Evolutionary conservation across 176 grass and related monocot genomes (phyloP).

Genomic region (Thalia dealbata): DNA sequence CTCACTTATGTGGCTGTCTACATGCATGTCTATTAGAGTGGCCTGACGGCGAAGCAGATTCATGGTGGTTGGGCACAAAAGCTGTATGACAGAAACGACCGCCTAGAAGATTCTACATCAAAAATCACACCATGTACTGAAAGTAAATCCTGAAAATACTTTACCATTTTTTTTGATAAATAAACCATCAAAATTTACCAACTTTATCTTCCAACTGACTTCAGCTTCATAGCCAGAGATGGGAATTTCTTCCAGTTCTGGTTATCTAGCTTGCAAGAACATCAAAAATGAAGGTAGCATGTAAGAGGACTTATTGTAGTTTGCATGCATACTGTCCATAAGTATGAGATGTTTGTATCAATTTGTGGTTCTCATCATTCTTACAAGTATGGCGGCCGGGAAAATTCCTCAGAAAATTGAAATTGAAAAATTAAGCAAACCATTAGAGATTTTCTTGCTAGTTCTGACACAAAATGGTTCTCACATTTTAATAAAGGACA

Average conservation of each 20-base stretch:
- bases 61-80: background rate
- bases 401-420: background rate
- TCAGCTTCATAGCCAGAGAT: background rate
- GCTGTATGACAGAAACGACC: background rate
- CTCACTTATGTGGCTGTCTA: slow-evolving; percentile 4
- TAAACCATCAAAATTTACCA: slow-evolving; percentile 6
- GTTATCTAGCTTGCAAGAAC: slow-evolving; percentile 3
- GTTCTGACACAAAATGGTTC: background rate
- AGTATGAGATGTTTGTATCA: background rate
- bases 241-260: slow-evolving; percentile 2
- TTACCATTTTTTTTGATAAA: background rate
- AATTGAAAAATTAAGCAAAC: background rate
- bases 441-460: background rate
- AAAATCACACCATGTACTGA: slow-evolving; percentile 1
- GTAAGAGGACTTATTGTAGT: background rate
- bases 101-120: background rate
- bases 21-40: background rate
- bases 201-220: background rate
- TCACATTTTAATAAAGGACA: background rate
- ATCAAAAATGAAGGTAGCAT: background rate
- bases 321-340: background rate
- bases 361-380: background rate
- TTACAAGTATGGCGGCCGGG: background rate
- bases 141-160: background rate
- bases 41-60: background rate